These are phyloP conservation scores for Spiraea crenata DNA, from an alignment of 331 rosid genomes.

Conservation along the genomic window DNA sequence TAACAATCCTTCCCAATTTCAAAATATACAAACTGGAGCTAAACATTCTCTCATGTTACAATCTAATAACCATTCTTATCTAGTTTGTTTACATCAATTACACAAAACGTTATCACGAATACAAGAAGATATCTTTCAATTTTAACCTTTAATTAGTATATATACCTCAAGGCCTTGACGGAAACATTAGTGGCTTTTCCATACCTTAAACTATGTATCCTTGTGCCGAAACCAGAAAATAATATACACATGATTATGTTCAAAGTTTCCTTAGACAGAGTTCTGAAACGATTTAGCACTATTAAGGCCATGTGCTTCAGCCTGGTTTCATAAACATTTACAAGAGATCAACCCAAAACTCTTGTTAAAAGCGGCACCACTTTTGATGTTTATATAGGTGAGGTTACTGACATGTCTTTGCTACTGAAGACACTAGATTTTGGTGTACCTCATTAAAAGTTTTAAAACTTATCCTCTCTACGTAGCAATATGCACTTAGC, in stretches of 20 bases:
- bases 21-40: too few relatives aligned
- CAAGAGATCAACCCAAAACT: neutral
- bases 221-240: neutral
- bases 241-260: neutral
- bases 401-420: neutral
- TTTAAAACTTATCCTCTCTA: neutral
- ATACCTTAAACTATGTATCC: neutral
- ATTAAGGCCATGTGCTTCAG: neutral
- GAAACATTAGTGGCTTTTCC: too few relatives aligned
- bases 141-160: too few relatives aligned
- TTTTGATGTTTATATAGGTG: neutral
- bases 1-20: too few relatives aligned
- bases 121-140: too few relatives aligned
- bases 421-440: neutral
- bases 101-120: too few relatives aligned
- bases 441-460: neutral
- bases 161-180: too few relatives aligned
- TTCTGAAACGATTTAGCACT: neutral
- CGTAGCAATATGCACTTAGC: neutral
- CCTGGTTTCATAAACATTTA: slow-evolving; percentile 8
- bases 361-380: neutral
- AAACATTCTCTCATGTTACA: too few relatives aligned
- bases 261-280: neutral
- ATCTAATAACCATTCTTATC: too few relatives aligned
- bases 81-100: too few relatives aligned